Evolutionary conservation across 2,329 filamentous ascomycete genomes (phyloP).

Genomic region (Fonsecaea monophora): DNA sequence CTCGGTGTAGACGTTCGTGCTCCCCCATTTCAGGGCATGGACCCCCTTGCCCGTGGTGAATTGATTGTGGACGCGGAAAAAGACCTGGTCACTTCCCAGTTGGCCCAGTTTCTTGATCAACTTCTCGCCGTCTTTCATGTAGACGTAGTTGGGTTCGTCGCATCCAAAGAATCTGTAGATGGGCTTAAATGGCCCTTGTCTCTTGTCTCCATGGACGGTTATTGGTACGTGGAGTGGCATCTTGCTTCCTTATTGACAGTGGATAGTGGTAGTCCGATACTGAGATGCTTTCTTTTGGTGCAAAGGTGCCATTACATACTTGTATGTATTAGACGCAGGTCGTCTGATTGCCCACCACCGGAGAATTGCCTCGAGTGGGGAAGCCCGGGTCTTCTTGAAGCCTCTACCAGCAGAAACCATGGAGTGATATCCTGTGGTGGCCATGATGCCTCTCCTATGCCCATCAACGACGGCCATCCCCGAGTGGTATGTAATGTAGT

Average conservation of each 20-base stretch:
- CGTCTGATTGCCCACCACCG: not conserved
- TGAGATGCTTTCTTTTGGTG: not conserved
- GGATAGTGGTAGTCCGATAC: not conserved
- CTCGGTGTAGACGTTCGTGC: constrained; percentile 17
- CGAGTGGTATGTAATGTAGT: not conserved
- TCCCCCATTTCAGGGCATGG: constrained; percentile 15
- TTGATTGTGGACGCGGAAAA: constrained; percentile 4
- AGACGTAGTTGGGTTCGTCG: constrained; percentile 14
- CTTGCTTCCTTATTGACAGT: not conserved
- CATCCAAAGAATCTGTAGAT: constrained; percentile 14
- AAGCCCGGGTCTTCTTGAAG: not conserved
- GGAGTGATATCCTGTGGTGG: not conserved
- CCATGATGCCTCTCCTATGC: not conserved
- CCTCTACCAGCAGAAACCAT: not conserved
- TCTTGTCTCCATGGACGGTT: not conserved
- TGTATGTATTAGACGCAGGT: not conserved
- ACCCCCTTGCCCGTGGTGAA: constrained; percentile 9
- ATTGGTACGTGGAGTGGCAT: constrained; percentile 2
- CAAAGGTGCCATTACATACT: not conserved
- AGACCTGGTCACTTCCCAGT: constrained; percentile 8
- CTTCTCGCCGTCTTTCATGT: constrained; percentile 13
- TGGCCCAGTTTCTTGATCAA: constrained; percentile 2
- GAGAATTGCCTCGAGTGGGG: constrained; percentile 2
- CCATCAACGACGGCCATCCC: not conserved
- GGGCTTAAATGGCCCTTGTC: not conserved